These are phyloP conservation scores for Vitis rotundifolia DNA, from an alignment of 164 flowering plant genomes.

Conservation along the genomic window DNA sequence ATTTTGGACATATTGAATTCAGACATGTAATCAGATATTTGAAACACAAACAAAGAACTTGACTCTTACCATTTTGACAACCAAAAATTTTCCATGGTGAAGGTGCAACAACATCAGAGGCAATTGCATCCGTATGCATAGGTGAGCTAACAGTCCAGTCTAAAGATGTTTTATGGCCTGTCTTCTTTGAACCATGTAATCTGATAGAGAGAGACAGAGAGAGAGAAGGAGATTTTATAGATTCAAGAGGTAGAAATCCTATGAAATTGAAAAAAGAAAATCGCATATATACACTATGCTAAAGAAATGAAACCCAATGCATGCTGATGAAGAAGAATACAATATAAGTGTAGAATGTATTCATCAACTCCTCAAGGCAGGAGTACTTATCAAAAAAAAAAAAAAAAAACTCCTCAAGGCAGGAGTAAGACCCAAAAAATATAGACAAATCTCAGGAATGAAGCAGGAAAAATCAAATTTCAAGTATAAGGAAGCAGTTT, in stretches of 20 bases:
- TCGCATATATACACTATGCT: neutral
- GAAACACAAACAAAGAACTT: conserved; percentile 2
- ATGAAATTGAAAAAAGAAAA: too few species aligned
- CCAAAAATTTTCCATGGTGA: conserved; percentile 96
- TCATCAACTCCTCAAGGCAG: too few species aligned
- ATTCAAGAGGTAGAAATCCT: neutral
- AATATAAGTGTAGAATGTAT: too few species aligned
- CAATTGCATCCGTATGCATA: conserved; percentile 44
- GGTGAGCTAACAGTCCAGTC: conserved; percentile 41
- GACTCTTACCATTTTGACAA: conserved; percentile 77
- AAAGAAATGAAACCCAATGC: too few species aligned
- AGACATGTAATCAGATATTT: conserved; percentile 3
- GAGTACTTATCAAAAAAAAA: too few species aligned
- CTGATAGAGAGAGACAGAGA: conserved; percentile 12
- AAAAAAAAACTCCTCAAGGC: too few species aligned
- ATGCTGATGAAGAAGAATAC: too few species aligned
- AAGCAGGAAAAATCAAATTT: too few species aligned
- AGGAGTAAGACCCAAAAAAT: too few species aligned
- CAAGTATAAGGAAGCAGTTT: too few species aligned
- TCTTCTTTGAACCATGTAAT: conserved; percentile 24
- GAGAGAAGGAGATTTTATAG: too few species aligned
- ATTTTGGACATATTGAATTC: neutral
- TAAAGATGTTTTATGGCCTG: conserved; percentile 28
- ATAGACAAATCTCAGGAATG: too few species aligned
- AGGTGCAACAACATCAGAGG: conserved; percentile 91